phyloP scores from a whole-genome alignment of 2,329 filamentous ascomycete species.

The Colletotrichum godetiae region DNA sequence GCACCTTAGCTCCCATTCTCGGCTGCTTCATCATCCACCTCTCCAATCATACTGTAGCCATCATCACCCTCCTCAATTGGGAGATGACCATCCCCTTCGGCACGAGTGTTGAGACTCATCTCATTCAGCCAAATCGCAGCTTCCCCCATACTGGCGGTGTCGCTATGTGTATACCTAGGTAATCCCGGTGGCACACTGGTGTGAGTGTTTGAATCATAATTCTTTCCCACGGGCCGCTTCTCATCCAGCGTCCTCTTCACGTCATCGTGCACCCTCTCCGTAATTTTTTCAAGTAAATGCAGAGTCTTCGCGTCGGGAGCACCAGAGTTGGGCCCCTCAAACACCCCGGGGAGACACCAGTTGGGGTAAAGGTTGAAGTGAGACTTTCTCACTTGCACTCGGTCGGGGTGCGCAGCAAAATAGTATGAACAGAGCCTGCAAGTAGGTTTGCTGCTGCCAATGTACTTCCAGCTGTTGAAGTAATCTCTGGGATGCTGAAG shows the following conservation, averaged over 20 bases:
- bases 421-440: constrained; percentile 53
- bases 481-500: constrained; percentile 36
- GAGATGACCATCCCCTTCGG: neutral
- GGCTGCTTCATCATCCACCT: neutral
- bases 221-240: constrained; percentile 41
- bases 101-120: neutral
- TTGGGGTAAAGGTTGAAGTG: constrained; percentile 52
- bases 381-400: constrained; percentile 40
- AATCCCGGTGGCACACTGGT: constrained; percentile 8
- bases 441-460: constrained; percentile 54
- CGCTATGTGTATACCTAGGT: neutral
- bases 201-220: constrained; percentile 47
- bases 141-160: neutral
- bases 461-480: constrained; percentile 48
- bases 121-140: neutral
- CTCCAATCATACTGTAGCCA: neutral
- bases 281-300: constrained; percentile 42
- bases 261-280: constrained; percentile 41
- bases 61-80: neutral
- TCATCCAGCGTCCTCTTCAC: constrained; percentile 42
- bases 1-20: too few relatives aligned
- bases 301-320: constrained; percentile 22
- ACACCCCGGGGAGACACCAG: constrained; percentile 52
- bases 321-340: constrained; percentile 12
- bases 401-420: constrained; percentile 41